Base-by-base conservation (phyloP, 371 early-diverging fungal species). In the Neoconidiobolus thromboides region DNA sequence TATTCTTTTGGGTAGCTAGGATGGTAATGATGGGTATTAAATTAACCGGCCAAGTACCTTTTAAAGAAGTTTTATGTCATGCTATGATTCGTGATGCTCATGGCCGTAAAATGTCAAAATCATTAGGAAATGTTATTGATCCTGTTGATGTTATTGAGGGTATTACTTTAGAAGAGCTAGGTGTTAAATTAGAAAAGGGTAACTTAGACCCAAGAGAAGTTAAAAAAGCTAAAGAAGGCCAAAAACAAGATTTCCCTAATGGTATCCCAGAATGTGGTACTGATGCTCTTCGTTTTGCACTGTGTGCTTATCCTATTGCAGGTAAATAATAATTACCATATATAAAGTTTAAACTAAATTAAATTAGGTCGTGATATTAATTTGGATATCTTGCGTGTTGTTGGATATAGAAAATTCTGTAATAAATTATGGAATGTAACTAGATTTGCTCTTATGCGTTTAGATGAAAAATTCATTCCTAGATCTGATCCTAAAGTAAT, bases 1-100 rank as follows among this genome's bases (percentile, higher is more conserved):
- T 99, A 60, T 99, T 99, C 85, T 99, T 98, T 83, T 99, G 99
- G 99, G 98, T 99, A 44, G 99, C 98, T 2, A 82, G 99, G 64
- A 99, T 99, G 99, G 96, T 98, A 43, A 98, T 99, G 99, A 69
- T 99, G 60, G 90, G 96, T 65, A 82, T 92, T 61, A 88, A 96
- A 69, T 73, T 99, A 60, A 95, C 96, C 2, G 96, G 93, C 36
- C 69, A 88, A 67, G 82, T 89, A 43, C 99, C 99, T 7, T 99
- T 99, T 75, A 79, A 83, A 48, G 82, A 89, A 68, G 88, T 91
- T 15, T 86, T 95, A 71, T 93, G 96, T 69, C 99, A 99, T 70
- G 94, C 98, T 48, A 90, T 99, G 87, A 92, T 99, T 50, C 89
- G 99, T 67, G 99, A 99, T 77, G 95, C 98, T 14, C 92, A 98